Evolutionary conservation across 1,139 yeast species (phyloP).

Genomic region (Yarrowia galli): DNA sequence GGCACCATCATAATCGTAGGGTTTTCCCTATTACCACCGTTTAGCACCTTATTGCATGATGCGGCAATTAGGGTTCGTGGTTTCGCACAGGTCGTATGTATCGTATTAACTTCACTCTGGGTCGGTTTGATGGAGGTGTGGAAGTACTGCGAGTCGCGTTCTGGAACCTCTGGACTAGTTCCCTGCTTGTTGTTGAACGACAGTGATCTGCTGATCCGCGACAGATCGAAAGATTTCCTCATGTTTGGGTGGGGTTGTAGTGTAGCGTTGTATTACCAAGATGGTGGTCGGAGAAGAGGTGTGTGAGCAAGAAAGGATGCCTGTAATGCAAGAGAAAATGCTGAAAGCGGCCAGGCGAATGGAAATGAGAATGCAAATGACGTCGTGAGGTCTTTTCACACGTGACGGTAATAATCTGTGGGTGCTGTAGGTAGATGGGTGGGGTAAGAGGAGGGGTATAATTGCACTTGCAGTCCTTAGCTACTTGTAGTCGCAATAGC

Average conservation of each 20-base stretch:
- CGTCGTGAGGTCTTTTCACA: neutral
- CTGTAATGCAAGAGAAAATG: neutral
- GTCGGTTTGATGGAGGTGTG: conserved; percentile 25
- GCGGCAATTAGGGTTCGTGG: conserved; percentile 9
- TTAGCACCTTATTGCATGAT: conserved; percentile 3
- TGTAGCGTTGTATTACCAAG: too few relatives aligned
- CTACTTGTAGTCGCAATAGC: too few relatives aligned
- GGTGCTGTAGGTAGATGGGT: too few relatives aligned
- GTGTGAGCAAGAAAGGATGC: too few relatives aligned
- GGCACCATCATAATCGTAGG: neutral
- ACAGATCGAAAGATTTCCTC: conserved; percentile 16
- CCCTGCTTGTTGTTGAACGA: conserved; percentile 23
- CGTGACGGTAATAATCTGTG: too few relatives aligned
- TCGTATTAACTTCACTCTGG: conserved; percentile 14
- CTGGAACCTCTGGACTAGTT: neutral
- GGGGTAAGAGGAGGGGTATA: too few relatives aligned
- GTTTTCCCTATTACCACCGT: too few relatives aligned
- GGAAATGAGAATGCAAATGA: too few relatives aligned
- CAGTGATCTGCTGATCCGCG: conserved; percentile 9
- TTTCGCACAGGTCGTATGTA: conserved; percentile 32
- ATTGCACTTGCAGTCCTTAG: too few relatives aligned
- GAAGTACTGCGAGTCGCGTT: conserved; percentile 8
- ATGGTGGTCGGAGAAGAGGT: neutral
- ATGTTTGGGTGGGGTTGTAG: neutral
- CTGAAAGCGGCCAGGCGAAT: too few relatives aligned